These are phyloP conservation scores for Cynanchum wilfordii DNA, from an alignment of 257 asterid species.

Conservation along the genomic window DNA sequence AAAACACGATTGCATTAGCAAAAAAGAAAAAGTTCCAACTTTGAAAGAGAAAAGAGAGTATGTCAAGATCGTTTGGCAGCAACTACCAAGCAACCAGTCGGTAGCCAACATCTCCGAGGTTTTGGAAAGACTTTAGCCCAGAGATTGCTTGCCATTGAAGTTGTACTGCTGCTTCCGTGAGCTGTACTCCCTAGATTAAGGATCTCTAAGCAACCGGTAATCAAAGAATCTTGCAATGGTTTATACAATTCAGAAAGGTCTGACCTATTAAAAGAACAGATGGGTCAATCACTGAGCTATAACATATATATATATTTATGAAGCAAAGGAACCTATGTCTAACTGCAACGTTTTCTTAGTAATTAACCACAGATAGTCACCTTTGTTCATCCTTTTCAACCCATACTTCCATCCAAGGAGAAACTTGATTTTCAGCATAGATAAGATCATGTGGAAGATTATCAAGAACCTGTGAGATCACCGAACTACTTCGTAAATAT, in stretches of 20 bases:
- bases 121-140: conserved; percentile 71
- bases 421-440: conserved; percentile 70
- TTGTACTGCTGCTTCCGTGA: conserved; percentile 45
- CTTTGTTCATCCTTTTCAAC: conserved; percentile 57
- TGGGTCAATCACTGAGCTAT: background rate
- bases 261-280: conserved; percentile 40
- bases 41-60: background rate
- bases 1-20: conserved; percentile 16
- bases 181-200: conserved; percentile 43
- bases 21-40: background rate
- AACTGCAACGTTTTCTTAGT: background rate
- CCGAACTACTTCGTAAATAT: background rate
- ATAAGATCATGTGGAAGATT: conserved; percentile 97
- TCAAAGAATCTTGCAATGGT: conserved; percentile 69
- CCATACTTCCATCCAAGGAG: conserved; percentile 98
- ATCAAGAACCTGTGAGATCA: conserved; percentile 75
- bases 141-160: conserved; percentile 37
- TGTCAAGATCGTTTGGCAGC: background rate
- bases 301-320: background rate
- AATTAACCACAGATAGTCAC: conserved; percentile 24
- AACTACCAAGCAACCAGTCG: conserved; percentile 86
- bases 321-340: background rate
- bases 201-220: conserved; percentile 70
- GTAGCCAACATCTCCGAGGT: conserved; percentile 96
- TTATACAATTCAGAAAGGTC: conserved; percentile 64